Evolutionary conservation across 768 basidiomycete genomes (phyloP), one percentile per base, ranked within the genome.

Genomic region (Suillus variegatus): DNA sequence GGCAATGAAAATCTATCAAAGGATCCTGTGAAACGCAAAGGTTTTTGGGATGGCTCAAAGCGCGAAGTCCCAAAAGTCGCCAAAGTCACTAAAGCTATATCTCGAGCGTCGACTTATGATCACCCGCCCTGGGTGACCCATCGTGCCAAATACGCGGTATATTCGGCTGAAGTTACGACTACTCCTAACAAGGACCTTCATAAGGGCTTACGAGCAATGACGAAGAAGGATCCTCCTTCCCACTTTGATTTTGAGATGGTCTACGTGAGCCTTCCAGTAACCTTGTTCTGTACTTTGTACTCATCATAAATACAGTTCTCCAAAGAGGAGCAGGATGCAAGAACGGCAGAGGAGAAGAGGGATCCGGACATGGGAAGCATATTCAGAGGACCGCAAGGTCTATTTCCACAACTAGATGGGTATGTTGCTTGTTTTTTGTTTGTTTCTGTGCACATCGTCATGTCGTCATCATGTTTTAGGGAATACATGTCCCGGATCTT

Each of bases 201-300:
- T 3, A 73, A 79, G 12, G 95, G 96, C 74, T 79, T 97, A 36
- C 84, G 90, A 68, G 81, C 93, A 61, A 91, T 93, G 0, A 97
- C 95, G 9, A 96, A 96, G 84, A 98, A 98, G 80, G 87, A 91
- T 62, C 90, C 93, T 0, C 95, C 95, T 0, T 80, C 77, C 3
- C 84, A 80, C 64, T 85, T 94, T 74, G 86, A 82, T 64, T 90
- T 90, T 62, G 88, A 92, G 69, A 81, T 97, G 16, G 92, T 97
- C 58, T 96, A 92, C 78, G 91, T 92, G 64, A 69, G 87, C 76
- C 8, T 43, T 54, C 35, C 9, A n/a, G 10, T 22, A 6, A 41
- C 54, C 12, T 18, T 54, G 13, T 44, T 56, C 35, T 68, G 35
- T 20, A 12, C 62, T 38, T 40, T 18, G 10, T 44, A 36, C 40